Conservation (phyloP, 2,329 filamentous ascomycete genomes). For the Juglanconis oblonga region DNA sequence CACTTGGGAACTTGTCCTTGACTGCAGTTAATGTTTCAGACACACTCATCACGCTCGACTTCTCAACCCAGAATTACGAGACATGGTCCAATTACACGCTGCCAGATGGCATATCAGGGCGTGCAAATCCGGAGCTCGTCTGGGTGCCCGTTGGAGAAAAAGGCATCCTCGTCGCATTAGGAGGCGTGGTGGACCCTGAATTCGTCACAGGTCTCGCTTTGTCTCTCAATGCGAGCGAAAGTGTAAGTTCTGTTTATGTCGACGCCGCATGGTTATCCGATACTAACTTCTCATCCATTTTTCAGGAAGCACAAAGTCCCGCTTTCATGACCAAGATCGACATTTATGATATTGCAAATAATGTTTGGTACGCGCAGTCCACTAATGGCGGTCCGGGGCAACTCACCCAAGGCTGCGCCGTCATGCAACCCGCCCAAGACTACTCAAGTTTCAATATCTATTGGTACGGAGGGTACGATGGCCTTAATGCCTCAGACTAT, state of each 20-base stretch:
- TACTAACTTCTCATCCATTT: slow-evolving; percentile 21
- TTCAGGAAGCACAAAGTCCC: slow-evolving; percentile 60
- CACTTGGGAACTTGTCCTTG: slow-evolving; percentile 29
- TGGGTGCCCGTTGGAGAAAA: slow-evolving; percentile 76
- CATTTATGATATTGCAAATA: slow-evolving; percentile 70
- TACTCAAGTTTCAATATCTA: slow-evolving; percentile 77
- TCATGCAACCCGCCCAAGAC: slow-evolving; percentile 69
- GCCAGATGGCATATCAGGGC: slow-evolving; percentile 44
- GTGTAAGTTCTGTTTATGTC: slow-evolving; percentile 31
- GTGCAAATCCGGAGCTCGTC: slow-evolving; percentile 63
- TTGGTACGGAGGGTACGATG: slow-evolving; percentile 76
- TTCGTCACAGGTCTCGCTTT: slow-evolving; percentile 31
- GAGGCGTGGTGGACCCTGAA: slow-evolving; percentile 65
- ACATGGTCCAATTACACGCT: slow-evolving; percentile 58
- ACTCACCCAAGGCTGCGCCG: slow-evolving; percentile 67
- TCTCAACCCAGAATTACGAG: slow-evolving; percentile 46
- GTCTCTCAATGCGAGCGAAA: slow-evolving; percentile 34
- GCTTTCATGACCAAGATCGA: slow-evolving; percentile 71
- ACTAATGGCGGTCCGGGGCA: slow-evolving; percentile 57
- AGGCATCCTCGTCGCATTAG: slow-evolving; percentile 74
- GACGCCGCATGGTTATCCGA: neutral
- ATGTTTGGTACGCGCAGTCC: slow-evolving; percentile 66
- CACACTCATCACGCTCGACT: slow-evolving; percentile 60
- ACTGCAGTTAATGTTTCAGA: slow-evolving; percentile 48
- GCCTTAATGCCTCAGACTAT: slow-evolving; percentile 33